phyloP scores from a whole-genome alignment of 331 rosid genomes.

The Quercus phellos region DNA sequence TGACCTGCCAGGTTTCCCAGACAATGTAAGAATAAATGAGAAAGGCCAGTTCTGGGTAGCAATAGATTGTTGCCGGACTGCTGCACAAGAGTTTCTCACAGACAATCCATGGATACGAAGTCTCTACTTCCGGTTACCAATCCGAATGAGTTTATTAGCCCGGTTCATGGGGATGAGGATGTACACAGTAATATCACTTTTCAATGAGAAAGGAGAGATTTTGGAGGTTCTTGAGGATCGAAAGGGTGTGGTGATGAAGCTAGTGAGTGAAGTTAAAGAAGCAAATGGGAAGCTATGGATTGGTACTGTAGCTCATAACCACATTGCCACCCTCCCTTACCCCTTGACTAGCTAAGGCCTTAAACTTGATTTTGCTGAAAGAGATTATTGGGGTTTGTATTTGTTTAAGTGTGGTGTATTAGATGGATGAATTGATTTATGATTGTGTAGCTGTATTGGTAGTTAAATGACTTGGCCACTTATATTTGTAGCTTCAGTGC shows the following conservation, averaged over 20 bases:
- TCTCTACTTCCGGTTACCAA: slow-evolving; percentile 66
- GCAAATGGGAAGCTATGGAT: slow-evolving; percentile 77
- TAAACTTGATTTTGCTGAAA: slow-evolving; percentile 6
- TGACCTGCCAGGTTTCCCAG: slow-evolving; percentile 81
- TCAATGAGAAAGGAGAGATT: slow-evolving; percentile 56
- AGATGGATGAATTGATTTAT: background rate
- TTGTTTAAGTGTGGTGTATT: background rate
- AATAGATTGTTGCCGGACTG: slow-evolving; percentile 80
- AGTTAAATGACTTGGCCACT: background rate
- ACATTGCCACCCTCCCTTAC: slow-evolving; percentile 74
- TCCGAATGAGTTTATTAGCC: slow-evolving; percentile 61
- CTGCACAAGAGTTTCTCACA: slow-evolving; percentile 55
- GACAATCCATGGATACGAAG: slow-evolving; percentile 79
- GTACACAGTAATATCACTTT: slow-evolving; percentile 66
- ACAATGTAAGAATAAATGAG: slow-evolving; percentile 74
- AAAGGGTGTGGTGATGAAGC: slow-evolving; percentile 64
- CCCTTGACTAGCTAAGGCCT: slow-evolving; percentile 20
- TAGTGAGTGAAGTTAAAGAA: slow-evolving; percentile 83
- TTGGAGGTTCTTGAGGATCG: slow-evolving; percentile 79
- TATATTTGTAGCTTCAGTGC: background rate
- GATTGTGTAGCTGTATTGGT: slow-evolving; percentile 1
- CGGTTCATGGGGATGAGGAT: slow-evolving; percentile 74
- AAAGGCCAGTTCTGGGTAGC: slow-evolving; percentile 87
- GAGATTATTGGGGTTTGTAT: background rate
- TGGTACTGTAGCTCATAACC: slow-evolving; percentile 94